Conservation (phyloP, 192 early-diverging fungal genomes). For the Podila clonocystis region DNA sequence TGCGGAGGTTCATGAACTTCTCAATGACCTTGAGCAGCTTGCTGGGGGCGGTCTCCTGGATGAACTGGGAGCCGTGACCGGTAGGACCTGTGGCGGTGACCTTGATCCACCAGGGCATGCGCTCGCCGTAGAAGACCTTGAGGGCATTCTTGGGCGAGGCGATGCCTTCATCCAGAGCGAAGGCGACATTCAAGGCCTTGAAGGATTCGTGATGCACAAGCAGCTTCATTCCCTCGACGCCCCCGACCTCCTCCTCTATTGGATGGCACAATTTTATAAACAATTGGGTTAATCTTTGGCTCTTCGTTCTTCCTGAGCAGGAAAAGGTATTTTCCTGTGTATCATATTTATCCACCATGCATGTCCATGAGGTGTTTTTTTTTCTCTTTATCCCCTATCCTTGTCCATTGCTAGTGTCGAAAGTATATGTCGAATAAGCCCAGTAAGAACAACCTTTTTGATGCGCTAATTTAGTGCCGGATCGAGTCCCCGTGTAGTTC, state of each 20-base stretch:
- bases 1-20: constrained; percentile 75
- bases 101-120: constrained; percentile 86
- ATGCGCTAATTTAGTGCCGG: no score
- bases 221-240: constrained; percentile 78
- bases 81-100: constrained; percentile 75
- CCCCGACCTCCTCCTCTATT: constrained; percentile 83
- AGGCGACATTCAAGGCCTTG: constrained; percentile 76
- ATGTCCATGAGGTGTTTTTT: no score
- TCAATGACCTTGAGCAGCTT: constrained; percentile 76
- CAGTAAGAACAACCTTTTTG: no score
- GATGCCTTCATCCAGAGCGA: constrained; percentile 89
- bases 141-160: constrained; percentile 70
- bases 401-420: no score
- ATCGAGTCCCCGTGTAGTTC: no score
- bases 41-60: constrained; percentile 73
- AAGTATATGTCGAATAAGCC: no score
- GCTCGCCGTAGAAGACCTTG: constrained; percentile 88
- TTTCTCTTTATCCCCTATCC: no score
- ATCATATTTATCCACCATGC: no score
- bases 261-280: neutral
- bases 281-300: no score
- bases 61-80: constrained; percentile 89
- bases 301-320: no score
- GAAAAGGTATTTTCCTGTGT: no score
- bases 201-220: constrained; percentile 72